Base-by-base conservation (phyloP, 305 asterid genomes). In the Rubia tinctorum region DNA sequence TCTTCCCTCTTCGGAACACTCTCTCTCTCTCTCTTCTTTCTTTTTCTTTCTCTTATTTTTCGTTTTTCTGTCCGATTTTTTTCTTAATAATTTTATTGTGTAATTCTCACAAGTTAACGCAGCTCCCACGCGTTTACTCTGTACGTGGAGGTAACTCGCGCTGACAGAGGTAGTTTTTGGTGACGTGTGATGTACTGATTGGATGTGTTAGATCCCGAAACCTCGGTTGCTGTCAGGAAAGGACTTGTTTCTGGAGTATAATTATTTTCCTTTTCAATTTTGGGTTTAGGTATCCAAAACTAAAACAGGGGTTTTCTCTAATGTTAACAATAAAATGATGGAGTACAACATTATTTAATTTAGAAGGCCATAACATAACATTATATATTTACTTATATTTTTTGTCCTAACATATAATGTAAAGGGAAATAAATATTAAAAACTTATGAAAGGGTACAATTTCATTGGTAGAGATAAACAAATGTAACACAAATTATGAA, bases 41-140 rank as follows among this genome's bases (percentile, higher is more conserved):
- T 77, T 51, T 51, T 75, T 71, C 72, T 69, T 77, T 71, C 79
- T 79, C 75, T 68, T 75, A 61, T 76, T 67, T 68, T 73, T 76
- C 79, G 77, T 80, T 83, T 69, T 70, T 43, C 66, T 76, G 84
- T 83, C 80, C 76, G 82, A 83, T 82, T 49, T 72, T 75, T 75
- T 67, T 63, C 18, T 69, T 61, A 17, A 56, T 20, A n/a, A 69
- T 78, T 55, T 71, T 42, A 44, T 43, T 63, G 42, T 69, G 67
- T 74, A 51, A 67, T 25, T 72, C 55, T 71, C n/a, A 18, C 18
- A 20, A 30, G 7, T 51, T 55, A 70, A 23, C 27, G n/a, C 14
- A 17, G 0, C 22, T 30, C 12, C 23, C 77, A 65, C 76, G 70
- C 59, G 7, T 61, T 42, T 8, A 27, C 9, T 6, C 1, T 39